Percentiles rank a stretch among this genome's conserved stretches.
phyloP scores from a whole-genome alignment of 257 asterid genomes.

The Nicotiana obtusifolia region DNA sequence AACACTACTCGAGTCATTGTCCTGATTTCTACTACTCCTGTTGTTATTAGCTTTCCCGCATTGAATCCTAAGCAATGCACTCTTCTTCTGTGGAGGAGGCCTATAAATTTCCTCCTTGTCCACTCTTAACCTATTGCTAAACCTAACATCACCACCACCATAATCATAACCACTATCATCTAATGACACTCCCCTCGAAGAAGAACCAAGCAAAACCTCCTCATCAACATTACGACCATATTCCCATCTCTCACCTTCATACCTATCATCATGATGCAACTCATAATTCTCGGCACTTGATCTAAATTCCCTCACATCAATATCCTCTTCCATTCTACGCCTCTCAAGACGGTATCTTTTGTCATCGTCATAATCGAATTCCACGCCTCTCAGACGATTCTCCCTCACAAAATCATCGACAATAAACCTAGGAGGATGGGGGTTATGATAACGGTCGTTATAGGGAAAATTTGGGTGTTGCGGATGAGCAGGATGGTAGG shows the following conservation, averaged over 20 bases:
- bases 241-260: conserved; percentile 32
- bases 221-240: conserved; percentile 17
- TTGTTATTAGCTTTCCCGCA: conserved; percentile 35
- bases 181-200: conserved; percentile 15
- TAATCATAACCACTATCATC: conserved; percentile 23
- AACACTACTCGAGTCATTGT: conserved; percentile 18
- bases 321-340: background rate
- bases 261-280: conserved; percentile 17
- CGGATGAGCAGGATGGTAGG: conserved; percentile 2
- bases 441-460: conserved; percentile 6
- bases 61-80: conserved; percentile 46
- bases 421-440: conserved; percentile 7
- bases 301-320: background rate
- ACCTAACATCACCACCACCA: conserved; percentile 40
- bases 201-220: conserved; percentile 21
- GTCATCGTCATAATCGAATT: background rate
- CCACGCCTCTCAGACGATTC: conserved; percentile 13
- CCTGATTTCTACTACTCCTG: conserved; percentile 27
- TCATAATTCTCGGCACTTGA: conserved; percentile 18
- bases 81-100: conserved; percentile 39
- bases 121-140: conserved; percentile 38
- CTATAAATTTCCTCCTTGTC: conserved; percentile 26
- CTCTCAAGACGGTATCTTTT: background rate
- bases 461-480: conserved; percentile 8
- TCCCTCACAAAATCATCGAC: conserved; percentile 2